phyloP scores from a whole-genome alignment of 768 basidiomycete species.

The Phlebiopsis gigantea region DNA sequence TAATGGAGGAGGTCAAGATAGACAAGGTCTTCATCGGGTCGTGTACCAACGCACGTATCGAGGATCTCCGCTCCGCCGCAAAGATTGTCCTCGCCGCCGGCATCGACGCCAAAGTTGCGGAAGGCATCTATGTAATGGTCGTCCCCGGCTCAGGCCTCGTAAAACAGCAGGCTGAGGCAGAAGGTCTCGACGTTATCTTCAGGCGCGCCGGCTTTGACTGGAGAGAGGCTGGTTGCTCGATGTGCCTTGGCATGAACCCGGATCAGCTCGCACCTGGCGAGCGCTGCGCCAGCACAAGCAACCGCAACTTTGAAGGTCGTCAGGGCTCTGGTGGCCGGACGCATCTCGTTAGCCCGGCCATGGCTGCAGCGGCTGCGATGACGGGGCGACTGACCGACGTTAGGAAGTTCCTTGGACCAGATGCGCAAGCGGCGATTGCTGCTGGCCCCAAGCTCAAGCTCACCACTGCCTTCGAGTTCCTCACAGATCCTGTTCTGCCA shows the following conservation, averaged over 20 bases:
- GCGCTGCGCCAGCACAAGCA: conserved; percentile 59
- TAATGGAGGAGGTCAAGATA: conserved; percentile 51
- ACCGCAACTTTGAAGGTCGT: conserved; percentile 65
- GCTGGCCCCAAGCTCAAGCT: conserved; percentile 55
- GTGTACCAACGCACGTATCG: conserved; percentile 65
- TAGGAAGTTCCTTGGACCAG: conserved; percentile 41
- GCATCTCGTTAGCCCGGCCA: conserved; percentile 60
- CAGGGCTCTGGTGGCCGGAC: conserved; percentile 58
- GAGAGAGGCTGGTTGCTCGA: conserved; percentile 67
- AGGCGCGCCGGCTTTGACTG: conserved; percentile 64
- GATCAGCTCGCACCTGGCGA: conserved; percentile 54
- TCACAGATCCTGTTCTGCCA: conserved; percentile 53
- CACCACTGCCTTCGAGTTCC: conserved; percentile 66
- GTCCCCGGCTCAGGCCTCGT: conserved; percentile 64
- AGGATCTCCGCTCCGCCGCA: conserved; percentile 59
- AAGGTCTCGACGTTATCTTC: conserved; percentile 59
- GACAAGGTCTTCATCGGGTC: conserved; percentile 69
- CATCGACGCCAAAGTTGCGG: conserved; percentile 45
- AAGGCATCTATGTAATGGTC: conserved; percentile 54
- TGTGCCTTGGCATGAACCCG: conserved; percentile 71
- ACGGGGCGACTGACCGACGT: conserved; percentile 56
- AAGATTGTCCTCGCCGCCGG: conserved; percentile 47
- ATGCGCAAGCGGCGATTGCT: conserved; percentile 23
- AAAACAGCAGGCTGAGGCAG: conserved; percentile 61
- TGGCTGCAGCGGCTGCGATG: conserved; percentile 63